Evolutionary conservation across 75 land plant species (phyloP), one percentile per base, ranked within the genome.

Genomic region (Isoetes taiwanensis): DNA sequence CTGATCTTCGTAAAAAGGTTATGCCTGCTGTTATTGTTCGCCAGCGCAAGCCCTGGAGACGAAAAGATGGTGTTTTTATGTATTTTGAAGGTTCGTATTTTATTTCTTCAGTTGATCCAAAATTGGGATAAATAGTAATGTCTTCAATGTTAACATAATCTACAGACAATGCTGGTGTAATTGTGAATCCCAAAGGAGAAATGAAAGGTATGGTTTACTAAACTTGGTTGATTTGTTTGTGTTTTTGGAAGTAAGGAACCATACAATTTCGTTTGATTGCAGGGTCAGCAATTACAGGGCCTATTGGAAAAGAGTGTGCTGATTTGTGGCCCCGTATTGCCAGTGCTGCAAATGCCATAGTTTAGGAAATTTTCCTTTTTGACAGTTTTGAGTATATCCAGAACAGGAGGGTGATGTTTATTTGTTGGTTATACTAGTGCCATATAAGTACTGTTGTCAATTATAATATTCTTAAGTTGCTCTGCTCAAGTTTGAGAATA

Each of bases 91-190:
- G 78, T 75, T 30, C 30, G 52, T 0, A 41, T 24, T 2, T 41
- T 6, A 24, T 41, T 41, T 20, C 10, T 46, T 6, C 52, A n/a
- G 17, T 46, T 46, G 23, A 6, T 46, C 12, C 52, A 6, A n/a
- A n/a, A n/a, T n/a, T 46, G 8, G 23, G 8, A 6, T 46, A 17
- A n/a, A 6, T 46, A 17, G 12, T n/a, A 6, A 6, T 6, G 5
- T 46, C 12, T 46, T 5, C 12, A 17, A 8, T 6, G 5, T 17
- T 46, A 6, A 6, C 52, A 31, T 31, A 2, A 19, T 67, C 30
- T 62, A 43, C 74, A 78, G 81, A 79, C 67, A 79, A 79, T 76
- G 81, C 81, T 41, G 81, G 81, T 20, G 81, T 79, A 1, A 78
- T 78, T 40, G 81, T 78, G 28, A 78, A 78, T 39, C 81, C 81